phyloP scores from a whole-genome alignment of 129 eudicot species.

The Silybum marianum region DNA sequence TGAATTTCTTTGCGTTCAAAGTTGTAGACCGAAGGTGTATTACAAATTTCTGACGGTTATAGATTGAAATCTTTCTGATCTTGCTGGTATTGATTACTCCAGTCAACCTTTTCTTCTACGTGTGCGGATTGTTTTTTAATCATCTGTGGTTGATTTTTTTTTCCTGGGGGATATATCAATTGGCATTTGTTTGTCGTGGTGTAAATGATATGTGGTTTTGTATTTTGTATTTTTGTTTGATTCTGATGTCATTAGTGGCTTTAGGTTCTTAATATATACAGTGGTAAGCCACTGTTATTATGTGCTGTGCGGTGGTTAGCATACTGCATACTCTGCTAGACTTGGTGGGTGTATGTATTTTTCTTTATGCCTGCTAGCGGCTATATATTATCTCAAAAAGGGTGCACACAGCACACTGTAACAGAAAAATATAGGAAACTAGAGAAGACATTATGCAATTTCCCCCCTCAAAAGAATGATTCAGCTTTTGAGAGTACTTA shows the following conservation, averaged over 20 bases:
- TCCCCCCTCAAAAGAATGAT: background rate
- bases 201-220: background rate
- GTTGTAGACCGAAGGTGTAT: background rate
- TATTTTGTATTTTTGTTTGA: background rate
- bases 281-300: background rate
- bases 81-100: background rate
- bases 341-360: too few species aligned
- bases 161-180: background rate
- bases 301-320: background rate
- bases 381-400: background rate
- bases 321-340: background rate
- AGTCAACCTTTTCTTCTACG: background rate
- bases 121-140: background rate
- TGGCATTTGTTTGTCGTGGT: background rate
- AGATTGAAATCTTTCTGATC: background rate
- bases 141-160: background rate
- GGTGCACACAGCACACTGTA: background rate
- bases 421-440: background rate
- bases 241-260: background rate
- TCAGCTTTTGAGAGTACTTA: background rate
- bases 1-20: background rate
- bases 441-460: background rate
- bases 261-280: background rate
- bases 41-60: background rate
- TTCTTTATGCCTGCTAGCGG: background rate